Conservation (phyloP, 2,329 filamentous ascomycete genomes). For the Penicillium expansum region DNA sequence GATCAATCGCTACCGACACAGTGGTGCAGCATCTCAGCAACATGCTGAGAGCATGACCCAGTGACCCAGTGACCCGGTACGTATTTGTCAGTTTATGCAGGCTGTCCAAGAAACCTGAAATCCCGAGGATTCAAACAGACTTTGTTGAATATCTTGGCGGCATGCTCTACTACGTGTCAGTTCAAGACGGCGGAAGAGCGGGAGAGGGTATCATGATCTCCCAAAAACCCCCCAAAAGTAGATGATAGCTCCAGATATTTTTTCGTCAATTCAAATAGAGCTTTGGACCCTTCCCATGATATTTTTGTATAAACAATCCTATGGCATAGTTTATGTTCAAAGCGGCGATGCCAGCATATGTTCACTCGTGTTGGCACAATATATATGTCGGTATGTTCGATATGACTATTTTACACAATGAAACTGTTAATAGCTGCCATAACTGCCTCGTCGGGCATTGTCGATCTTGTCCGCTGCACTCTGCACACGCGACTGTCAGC, state of each 20-base stretch:
- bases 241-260: neutral
- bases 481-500: constrained; percentile 18
- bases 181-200: neutral
- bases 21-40: neutral
- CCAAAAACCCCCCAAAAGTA: neutral
- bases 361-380: neutral
- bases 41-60: neutral
- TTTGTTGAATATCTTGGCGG: neutral
- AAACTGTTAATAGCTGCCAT: neutral
- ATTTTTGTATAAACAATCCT: neutral
- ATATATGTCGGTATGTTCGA: neutral
- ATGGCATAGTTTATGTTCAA: neutral
- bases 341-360: neutral
- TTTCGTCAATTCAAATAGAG: neutral
- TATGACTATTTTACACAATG: neutral
- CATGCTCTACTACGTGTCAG: neutral
- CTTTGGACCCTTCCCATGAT: neutral
- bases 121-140: neutral
- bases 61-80: neutral
- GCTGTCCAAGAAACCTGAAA: neutral
- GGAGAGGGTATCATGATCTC: neutral
- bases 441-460: constrained; percentile 20
- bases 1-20: neutral
- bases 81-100: neutral
- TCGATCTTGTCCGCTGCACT: constrained; percentile 38